Conservation (phyloP, 2,329 filamentous ascomycete genomes). For the Annulohypoxylon truncatum region DNA sequence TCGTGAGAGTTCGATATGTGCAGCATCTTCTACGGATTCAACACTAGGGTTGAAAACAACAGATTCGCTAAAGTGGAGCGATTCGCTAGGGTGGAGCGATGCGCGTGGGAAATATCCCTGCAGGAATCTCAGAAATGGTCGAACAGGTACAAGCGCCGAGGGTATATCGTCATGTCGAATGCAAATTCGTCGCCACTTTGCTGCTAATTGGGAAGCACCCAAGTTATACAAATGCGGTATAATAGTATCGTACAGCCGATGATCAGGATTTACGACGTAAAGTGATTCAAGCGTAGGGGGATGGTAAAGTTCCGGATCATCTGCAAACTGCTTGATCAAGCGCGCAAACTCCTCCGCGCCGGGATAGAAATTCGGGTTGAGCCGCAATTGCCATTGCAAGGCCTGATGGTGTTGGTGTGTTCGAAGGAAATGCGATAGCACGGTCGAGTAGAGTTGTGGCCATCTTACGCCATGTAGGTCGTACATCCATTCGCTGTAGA, state of each 20-base stretch:
- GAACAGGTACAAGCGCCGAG: constrained; percentile 51
- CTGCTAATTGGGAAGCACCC: constrained; percentile 59
- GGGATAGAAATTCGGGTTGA: constrained; percentile 58
- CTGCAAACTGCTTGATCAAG: constrained; percentile 56
- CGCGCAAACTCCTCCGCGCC: constrained; percentile 55
- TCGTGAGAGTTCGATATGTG: constrained; percentile 45
- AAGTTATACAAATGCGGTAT: constrained; percentile 63
- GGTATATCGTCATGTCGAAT: constrained; percentile 58
- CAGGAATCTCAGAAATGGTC: constrained; percentile 62
- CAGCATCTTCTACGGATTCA: constrained; percentile 23
- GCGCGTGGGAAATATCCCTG: constrained; percentile 58
- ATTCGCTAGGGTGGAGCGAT: constrained; percentile 50
- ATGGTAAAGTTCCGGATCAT: constrained; percentile 52
- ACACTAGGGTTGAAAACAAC: constrained; percentile 19
- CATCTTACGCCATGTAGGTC: constrained; percentile 55
- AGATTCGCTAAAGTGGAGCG: constrained; percentile 55
- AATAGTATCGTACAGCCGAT: constrained; percentile 61
- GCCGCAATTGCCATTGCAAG: constrained; percentile 61
- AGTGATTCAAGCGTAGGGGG: constrained; percentile 58
- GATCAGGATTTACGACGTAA: constrained; percentile 59
- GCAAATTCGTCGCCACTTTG: constrained; percentile 60
- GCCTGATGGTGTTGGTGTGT: constrained; percentile 54
- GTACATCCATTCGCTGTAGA: constrained; percentile 59
- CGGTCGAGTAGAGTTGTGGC: constrained; percentile 63
- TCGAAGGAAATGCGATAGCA: constrained; percentile 58